Conservation (phyloP, 73 alveolate genomes). For the Paramecium primaurelia region DNA sequence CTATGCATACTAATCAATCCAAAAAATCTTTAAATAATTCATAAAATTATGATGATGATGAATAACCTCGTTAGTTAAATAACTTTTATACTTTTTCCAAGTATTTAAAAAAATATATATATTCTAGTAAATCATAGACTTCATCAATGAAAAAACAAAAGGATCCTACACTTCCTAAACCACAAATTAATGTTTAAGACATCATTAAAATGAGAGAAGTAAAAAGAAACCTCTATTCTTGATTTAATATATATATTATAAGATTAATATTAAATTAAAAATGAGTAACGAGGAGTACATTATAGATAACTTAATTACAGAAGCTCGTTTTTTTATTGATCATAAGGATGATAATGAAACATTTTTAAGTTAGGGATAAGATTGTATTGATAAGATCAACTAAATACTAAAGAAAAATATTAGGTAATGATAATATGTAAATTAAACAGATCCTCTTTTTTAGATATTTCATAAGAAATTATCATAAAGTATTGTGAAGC, state of each 20-base stretch:
- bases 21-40: not conserved
- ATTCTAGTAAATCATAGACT: not conserved
- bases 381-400: not conserved
- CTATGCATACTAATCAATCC: not conserved
- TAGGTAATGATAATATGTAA: not conserved
- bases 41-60: constrained; percentile 8
- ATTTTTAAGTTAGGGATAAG: not conserved
- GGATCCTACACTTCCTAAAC: constrained; percentile 38
- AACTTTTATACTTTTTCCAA: constrained; percentile 38
- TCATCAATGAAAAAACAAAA: not conserved
- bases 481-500: constrained; percentile 4
- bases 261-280: not conserved
- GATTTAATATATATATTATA: not conserved
- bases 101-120: not conserved
- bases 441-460: not conserved
- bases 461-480: not conserved
- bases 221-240: constrained; percentile 7
- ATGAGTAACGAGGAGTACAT: constrained; percentile 29
- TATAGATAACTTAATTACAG: not conserved
- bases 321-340: constrained; percentile 28
- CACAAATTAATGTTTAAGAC: not conserved
- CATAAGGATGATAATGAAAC: constrained; percentile 37
- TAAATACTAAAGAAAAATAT: constrained; percentile 12
- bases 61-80: not conserved
- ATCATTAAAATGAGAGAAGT: constrained; percentile 33